Evolutionary conservation across 495 filamentous ascomycete species (phyloP).

Genomic region (Talaromyces thailandensis): DNA sequence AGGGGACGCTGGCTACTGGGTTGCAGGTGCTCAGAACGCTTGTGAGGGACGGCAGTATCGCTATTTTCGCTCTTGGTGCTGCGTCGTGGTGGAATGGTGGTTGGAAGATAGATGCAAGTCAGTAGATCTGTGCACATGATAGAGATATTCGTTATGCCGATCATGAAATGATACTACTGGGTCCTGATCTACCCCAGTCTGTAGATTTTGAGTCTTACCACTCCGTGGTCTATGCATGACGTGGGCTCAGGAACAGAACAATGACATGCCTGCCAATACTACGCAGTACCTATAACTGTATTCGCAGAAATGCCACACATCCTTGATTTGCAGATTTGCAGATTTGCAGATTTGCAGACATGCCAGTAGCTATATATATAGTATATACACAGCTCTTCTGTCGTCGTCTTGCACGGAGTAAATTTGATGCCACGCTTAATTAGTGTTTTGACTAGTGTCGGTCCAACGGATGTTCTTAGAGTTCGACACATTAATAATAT

Average conservation of each 20-base stretch:
- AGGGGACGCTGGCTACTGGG: conserved; percentile 33
- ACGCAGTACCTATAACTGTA: too few species aligned
- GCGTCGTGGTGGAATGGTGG: conserved; percentile 54
- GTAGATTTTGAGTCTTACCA: background rate
- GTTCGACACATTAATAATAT: background rate
- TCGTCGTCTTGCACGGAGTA: too few species aligned
- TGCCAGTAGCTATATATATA: background rate
- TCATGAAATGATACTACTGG: too few species aligned
- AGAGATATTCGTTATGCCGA: background rate
- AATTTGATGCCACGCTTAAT: background rate
- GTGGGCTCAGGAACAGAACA: too few species aligned
- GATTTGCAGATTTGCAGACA: too few species aligned
- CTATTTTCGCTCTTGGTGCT: conserved; percentile 70
- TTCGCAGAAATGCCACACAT: too few species aligned
- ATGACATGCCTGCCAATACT: too few species aligned
- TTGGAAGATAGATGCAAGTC: conserved; percentile 13
- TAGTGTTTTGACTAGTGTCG: background rate
- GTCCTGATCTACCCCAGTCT: background rate
- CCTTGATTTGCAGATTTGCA: too few species aligned
- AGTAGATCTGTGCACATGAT: background rate
- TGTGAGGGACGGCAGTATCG: conserved; percentile 61
- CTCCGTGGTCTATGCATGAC: too few species aligned
- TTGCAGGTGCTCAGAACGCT: conserved; percentile 49
- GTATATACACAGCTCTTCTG: background rate
- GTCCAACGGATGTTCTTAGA: background rate